Percentiles rank a stretch among this genome's conserved stretches.
Evolutionary conservation across 768 basidiomycete genomes (phyloP).

Genomic region (Ramaria sp.): DNA sequence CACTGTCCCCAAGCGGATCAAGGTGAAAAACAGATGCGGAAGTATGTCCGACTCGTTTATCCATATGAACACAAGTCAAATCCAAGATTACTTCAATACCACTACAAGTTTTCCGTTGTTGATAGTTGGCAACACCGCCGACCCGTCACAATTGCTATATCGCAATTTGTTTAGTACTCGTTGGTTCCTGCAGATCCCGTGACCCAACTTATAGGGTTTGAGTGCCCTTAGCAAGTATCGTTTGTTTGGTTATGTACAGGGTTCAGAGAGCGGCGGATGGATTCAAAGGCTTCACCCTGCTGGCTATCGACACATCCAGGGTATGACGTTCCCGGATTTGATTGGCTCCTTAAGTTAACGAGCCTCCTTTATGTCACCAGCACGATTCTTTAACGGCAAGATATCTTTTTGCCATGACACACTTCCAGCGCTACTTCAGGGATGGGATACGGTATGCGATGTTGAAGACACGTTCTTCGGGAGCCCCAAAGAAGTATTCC

Average conservation of each 20-base stretch:
- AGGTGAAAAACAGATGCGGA: background rate
- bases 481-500: background rate
- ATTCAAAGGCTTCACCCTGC: constrained; percentile 5
- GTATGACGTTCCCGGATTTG: background rate
- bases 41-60: constrained; percentile 1
- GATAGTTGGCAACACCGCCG: constrained; percentile 29
- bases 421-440: constrained; percentile 18
- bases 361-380: background rate
- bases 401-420: constrained; percentile 15
- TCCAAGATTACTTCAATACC: constrained; percentile 23
- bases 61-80: constrained; percentile 7
- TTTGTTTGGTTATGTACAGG: background rate
- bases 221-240: background rate
- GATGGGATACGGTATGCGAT: constrained; percentile 18
- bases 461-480: constrained; percentile 12
- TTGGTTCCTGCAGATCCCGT: background rate
- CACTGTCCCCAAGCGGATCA: constrained; percentile 7
- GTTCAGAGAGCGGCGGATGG: constrained; percentile 7
- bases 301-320: constrained; percentile 9
- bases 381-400: constrained; percentile 13
- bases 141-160: background rate
- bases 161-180: background rate
- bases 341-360: background rate
- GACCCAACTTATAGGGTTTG: background rate
- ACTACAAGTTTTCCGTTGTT: constrained; percentile 31